Conservation (phyloP, 768 basidiomycete genomes). For the Russula olivacea region DNA sequence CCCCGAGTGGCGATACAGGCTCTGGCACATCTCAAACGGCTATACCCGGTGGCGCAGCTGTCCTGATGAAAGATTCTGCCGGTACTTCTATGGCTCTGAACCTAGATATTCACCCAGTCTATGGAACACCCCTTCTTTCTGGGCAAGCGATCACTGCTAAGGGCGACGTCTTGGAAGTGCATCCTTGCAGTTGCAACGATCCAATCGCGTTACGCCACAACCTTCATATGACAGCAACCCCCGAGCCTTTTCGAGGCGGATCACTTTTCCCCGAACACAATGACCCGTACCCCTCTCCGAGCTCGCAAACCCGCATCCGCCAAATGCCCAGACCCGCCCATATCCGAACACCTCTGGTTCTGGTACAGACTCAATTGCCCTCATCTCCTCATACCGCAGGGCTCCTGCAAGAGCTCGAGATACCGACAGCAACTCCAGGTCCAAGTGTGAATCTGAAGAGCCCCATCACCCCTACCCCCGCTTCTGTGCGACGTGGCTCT, state of each 20-base stretch:
- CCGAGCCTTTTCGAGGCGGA: background rate
- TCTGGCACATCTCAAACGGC: background rate
- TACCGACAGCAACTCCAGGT: background rate
- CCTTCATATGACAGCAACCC: background rate
- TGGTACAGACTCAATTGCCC: constrained; percentile 3
- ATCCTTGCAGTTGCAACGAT: constrained; percentile 13
- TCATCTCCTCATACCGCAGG: background rate
- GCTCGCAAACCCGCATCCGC: background rate
- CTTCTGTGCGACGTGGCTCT: background rate
- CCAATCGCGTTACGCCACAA: constrained; percentile 4
- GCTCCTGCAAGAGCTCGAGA: background rate
- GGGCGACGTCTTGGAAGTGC: constrained; percentile 13
- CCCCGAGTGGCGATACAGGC: background rate
- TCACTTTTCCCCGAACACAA: background rate
- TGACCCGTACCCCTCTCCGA: background rate
- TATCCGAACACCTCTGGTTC: constrained; percentile 12
- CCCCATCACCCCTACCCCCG: constrained; percentile 15
- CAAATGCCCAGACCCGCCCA: background rate
- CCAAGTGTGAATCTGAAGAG: background rate
- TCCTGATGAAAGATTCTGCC: constrained; percentile 6
- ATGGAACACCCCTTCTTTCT: constrained; percentile 16
- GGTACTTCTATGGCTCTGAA: constrained; percentile 16
- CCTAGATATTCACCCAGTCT: constrained; percentile 13
- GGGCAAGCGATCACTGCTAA: constrained; percentile 9
- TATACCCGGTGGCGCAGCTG: constrained; percentile 11